phyloP scores from a whole-genome alignment of 2,329 filamentous ascomycete genomes.

The Aspergillus bombycis region DNA sequence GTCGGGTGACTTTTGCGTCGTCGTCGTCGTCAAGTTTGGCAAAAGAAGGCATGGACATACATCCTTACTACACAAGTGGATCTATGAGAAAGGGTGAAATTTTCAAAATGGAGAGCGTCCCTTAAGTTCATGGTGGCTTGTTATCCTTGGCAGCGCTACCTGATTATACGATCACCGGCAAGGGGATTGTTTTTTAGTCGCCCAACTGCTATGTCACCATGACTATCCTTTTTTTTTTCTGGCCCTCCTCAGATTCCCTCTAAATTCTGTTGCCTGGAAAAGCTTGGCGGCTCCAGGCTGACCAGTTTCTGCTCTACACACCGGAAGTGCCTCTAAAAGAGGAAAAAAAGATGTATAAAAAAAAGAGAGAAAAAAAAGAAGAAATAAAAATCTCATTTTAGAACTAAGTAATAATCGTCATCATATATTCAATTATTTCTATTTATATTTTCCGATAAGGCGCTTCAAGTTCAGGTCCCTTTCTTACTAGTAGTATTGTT shows the following conservation, averaged over 20 bases:
- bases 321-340: neutral
- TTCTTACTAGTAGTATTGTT: neutral
- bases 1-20: constrained; percentile 10
- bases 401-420: neutral
- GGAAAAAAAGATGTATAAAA: neutral
- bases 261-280: constrained; percentile 15
- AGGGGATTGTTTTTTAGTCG: neutral
- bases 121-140: neutral
- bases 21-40: no score
- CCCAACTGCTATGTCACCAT: neutral
- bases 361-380: neutral
- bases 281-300: constrained; percentile 10
- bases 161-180: neutral
- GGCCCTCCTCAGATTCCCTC: neutral
- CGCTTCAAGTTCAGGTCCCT: neutral
- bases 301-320: neutral
- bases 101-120: neutral
- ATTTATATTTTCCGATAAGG: constrained; percentile 1
- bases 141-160: constrained; percentile 1
- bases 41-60: neutral
- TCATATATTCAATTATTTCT: neutral
- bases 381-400: neutral
- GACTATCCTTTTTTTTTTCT: neutral
- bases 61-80: neutral
- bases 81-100: neutral